These are phyloP conservation scores for Bauhinia variegata DNA, from an alignment of 306 rosid genomes.

Conservation along the genomic window DNA sequence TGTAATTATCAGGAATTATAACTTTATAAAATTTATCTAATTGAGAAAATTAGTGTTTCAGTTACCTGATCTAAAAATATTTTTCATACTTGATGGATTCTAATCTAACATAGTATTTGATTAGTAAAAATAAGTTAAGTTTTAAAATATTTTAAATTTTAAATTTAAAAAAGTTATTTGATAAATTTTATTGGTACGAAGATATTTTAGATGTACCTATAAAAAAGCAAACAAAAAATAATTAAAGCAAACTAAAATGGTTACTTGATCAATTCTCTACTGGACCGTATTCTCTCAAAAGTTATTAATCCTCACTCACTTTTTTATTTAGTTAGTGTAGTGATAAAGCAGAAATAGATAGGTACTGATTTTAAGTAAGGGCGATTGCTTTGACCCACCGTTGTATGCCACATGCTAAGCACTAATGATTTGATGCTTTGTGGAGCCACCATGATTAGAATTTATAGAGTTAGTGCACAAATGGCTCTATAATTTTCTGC, in stretches of 20 bases:
- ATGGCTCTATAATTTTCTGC: background rate
- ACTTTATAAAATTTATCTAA: conserved; percentile 11
- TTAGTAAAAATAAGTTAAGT: no score
- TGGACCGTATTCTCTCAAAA: conserved; percentile 34
- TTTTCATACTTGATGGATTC: no score
- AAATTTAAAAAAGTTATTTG: no score
- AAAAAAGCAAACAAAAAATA: no score
- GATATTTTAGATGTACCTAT: no score
- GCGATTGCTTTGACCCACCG: no score
- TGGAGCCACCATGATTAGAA: conserved; percentile 49
- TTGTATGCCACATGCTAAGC: conserved; percentile 48
- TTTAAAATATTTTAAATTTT: no score
- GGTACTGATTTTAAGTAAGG: conserved; percentile 37
- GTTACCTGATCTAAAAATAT: conserved; percentile 40
- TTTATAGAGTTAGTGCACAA: conserved; percentile 49
- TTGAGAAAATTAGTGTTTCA: conserved; percentile 29
- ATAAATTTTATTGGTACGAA: no score
- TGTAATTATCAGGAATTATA: conserved; percentile 21
- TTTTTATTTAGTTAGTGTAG: conserved; percentile 37
- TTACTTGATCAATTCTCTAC: conserved; percentile 43
- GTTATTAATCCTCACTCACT: conserved; percentile 21
- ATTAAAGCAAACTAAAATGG: no score
- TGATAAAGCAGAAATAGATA: conserved; percentile 46
- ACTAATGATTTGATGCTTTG: conserved; percentile 51
- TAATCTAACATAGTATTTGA: no score